Evolutionary conservation across 805 yeast genomes (phyloP).

Genomic region (Saturnispora ahearnii): DNA sequence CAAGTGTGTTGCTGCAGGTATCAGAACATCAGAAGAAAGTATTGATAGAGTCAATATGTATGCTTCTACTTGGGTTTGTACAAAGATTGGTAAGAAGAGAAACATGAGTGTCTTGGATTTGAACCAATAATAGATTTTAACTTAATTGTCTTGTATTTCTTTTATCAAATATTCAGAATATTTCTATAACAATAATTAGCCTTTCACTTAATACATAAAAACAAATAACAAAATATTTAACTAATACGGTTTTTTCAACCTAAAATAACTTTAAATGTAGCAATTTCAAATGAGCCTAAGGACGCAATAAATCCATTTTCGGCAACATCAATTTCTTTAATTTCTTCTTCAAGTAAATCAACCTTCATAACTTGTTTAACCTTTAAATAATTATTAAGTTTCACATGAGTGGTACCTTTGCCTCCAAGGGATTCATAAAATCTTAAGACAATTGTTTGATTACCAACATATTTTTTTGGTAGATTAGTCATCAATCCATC

Average conservation of each 20-base stretch:
- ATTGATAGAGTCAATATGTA: conserved; percentile 83
- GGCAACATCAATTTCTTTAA: conserved; percentile 30
- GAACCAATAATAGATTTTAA: conserved; percentile 5
- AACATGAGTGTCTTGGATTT: conserved; percentile 40
- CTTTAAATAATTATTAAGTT: conserved; percentile 32
- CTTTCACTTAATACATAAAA: background rate
- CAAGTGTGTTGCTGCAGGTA: conserved; percentile 58
- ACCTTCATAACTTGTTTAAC: conserved; percentile 43
- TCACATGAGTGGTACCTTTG: conserved; percentile 42
- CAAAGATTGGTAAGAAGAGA: conserved; percentile 38
- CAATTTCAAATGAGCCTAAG: conserved; percentile 74
- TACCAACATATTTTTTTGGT: conserved; percentile 37
- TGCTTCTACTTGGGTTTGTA: conserved; percentile 82
- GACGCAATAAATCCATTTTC: conserved; percentile 28
- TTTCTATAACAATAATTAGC: background rate
- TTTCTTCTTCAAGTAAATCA: conserved; percentile 48
- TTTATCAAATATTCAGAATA: background rate
- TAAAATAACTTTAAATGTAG: conserved; percentile 46
- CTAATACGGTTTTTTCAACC: background rate
- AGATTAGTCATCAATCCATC: conserved; percentile 28
- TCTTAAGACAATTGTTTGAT: conserved; percentile 55
- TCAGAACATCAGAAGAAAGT: conserved; percentile 51
- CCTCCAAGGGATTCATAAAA: conserved; percentile 90
- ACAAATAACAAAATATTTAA: background rate
- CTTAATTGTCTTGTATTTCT: background rate